Evolutionary conservation across 306 rosid genomes (phyloP).

Genomic region (Gastrolobium bilobum): DNA sequence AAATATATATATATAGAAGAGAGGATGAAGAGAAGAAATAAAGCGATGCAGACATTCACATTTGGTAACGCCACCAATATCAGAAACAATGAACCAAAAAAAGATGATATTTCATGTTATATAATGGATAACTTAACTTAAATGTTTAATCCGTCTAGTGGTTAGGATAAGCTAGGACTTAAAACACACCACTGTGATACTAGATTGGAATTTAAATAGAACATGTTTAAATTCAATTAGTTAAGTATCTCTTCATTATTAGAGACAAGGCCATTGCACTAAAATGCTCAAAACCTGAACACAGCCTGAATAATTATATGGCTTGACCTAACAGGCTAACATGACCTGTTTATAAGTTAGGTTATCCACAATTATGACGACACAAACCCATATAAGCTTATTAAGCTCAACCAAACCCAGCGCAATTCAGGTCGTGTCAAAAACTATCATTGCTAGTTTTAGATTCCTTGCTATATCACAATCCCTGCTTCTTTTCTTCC

Average conservation of each 20-base stretch:
- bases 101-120: not conserved
- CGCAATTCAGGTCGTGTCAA: not conserved
- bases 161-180: constrained; percentile 4
- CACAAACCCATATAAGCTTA: not conserved
- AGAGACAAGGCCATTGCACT: constrained; percentile 20
- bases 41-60: constrained; percentile 2
- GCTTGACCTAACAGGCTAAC: constrained; percentile 8
- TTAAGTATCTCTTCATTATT: constrained; percentile 8
- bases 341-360: not conserved
- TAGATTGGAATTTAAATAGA: not conserved
- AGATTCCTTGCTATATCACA: constrained; percentile 19
- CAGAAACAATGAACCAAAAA: constrained; percentile 7
- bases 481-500: constrained; percentile 9
- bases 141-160: not conserved
- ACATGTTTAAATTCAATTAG: not conserved
- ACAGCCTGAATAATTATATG: constrained; percentile 22
- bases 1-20: too few species aligned
- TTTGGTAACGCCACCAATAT: constrained; percentile 10
- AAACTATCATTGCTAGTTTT: not conserved
- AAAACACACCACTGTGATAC: not conserved
- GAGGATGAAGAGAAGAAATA: too few species aligned
- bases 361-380: constrained; percentile 22
- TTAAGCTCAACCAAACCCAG: not conserved
- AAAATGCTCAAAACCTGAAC: constrained; percentile 31
- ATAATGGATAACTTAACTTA: not conserved